These are phyloP conservation scores for Verticillium dahliae DNA, from an alignment of 2,329 filamentous ascomycete genomes.

Conservation along the genomic window DNA sequence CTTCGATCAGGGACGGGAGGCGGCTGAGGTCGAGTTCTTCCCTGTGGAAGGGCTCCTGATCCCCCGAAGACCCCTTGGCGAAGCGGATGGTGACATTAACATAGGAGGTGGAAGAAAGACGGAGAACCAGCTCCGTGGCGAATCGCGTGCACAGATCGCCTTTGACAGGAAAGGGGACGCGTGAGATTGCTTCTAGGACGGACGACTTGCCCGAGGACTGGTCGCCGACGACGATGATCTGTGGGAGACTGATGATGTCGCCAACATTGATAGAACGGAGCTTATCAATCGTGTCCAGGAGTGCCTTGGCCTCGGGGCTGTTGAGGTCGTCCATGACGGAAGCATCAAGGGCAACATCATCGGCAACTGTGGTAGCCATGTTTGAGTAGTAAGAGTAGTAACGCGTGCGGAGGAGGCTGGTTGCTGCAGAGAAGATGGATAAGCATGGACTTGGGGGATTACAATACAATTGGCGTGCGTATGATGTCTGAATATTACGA, in stretches of 20 bases:
- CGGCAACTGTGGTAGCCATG: neutral
- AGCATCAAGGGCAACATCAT: neutral
- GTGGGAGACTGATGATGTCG: slow-evolving; percentile 31
- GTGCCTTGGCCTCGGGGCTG: slow-evolving; percentile 1
- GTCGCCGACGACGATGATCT: slow-evolving; percentile 53
- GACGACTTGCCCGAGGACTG: slow-evolving; percentile 60
- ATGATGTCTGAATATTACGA: too few species aligned
- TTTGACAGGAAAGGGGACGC: slow-evolving; percentile 52
- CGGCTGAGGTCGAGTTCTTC: slow-evolving; percentile 16
- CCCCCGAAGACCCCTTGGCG: neutral
- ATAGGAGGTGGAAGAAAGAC: slow-evolving; percentile 26
- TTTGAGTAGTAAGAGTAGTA: neutral
- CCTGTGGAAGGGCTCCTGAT: neutral
- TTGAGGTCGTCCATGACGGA: slow-evolving; percentile 16
- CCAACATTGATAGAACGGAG: slow-evolving; percentile 29
- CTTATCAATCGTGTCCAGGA: slow-evolving; percentile 31
- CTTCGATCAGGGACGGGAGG: slow-evolving; percentile 27
- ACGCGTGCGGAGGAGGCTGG: too few species aligned
- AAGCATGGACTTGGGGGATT: too few species aligned
- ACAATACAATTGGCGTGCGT: too few species aligned
- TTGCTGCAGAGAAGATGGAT: too few species aligned
- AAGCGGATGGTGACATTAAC: slow-evolving; percentile 29
- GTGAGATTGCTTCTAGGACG: slow-evolving; percentile 57
- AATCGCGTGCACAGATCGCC: slow-evolving; percentile 57
- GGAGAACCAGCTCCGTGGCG: slow-evolving; percentile 54